Conservation (phyloP, 768 basidiomycete species). For the button mushroom (Agaricus bisporus) region DNA sequence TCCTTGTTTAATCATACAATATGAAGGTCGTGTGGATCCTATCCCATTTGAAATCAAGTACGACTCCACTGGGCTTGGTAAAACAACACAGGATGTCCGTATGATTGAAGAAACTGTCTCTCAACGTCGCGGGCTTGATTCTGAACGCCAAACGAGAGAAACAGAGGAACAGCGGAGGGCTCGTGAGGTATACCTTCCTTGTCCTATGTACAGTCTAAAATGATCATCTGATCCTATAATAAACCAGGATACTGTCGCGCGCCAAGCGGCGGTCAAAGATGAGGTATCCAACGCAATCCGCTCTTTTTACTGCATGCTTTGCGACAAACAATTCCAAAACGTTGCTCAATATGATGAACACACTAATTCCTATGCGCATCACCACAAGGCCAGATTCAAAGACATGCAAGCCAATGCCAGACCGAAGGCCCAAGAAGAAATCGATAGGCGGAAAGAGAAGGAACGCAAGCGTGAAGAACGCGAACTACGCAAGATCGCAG, state of each 20-base stretch:
- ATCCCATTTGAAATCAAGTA: constrained; percentile 76
- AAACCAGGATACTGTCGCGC: constrained; percentile 55
- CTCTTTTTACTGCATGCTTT: constrained; percentile 76
- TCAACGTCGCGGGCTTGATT: constrained; percentile 72
- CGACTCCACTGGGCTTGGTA: constrained; percentile 77
- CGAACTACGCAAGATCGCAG: constrained; percentile 77
- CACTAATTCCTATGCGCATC: constrained; percentile 84
- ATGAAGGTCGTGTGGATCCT: constrained; percentile 72
- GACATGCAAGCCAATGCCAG: constrained; percentile 78
- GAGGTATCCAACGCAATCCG: constrained; percentile 65
- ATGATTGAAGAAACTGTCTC: constrained; percentile 86
- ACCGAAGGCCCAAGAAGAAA: constrained; percentile 57
- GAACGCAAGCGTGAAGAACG: constrained; percentile 83
- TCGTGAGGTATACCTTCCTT: constrained; percentile 48
- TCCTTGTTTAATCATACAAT: not conserved
- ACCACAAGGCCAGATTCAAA: constrained; percentile 75
- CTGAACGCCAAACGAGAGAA: constrained; percentile 76
- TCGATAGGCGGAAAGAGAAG: constrained; percentile 77
- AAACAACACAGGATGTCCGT: constrained; percentile 68
- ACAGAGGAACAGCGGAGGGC: constrained; percentile 68
- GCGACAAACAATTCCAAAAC: constrained; percentile 84
- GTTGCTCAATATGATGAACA: constrained; percentile 88
- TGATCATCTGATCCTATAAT: constrained; percentile 3
- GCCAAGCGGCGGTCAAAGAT: constrained; percentile 54
- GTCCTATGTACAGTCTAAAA: not conserved